Conservation (phyloP, 2,329 filamentous ascomycete species). For the Venturiaceae sp. region DNA sequence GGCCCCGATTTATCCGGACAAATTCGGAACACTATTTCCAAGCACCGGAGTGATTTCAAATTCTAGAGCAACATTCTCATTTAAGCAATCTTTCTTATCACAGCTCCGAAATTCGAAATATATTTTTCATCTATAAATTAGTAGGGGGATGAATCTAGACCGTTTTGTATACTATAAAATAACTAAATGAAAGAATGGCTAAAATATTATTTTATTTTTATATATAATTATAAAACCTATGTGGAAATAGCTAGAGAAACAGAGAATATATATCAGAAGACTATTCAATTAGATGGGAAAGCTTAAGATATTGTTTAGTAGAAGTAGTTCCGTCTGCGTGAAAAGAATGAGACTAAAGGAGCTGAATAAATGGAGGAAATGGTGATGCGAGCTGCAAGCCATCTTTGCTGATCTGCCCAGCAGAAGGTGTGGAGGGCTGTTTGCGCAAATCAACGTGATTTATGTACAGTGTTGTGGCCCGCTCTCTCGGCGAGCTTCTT, state of each 20-base stretch:
- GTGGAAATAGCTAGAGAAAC: not conserved
- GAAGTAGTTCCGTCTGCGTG: not conserved
- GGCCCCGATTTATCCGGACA: not conserved
- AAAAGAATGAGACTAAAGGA: too few relatives aligned
- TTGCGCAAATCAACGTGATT: not conserved
- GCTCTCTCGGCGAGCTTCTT: too few relatives aligned
- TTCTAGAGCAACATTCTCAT: not conserved
- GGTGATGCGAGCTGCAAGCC: too few relatives aligned
- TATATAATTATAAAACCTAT: not conserved
- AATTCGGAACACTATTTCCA: not conserved
- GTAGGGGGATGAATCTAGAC: not conserved
- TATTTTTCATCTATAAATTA: not conserved
- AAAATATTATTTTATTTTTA: not conserved
- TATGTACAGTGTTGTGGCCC: too few relatives aligned
- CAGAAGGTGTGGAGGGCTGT: too few relatives aligned
- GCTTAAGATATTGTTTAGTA: not conserved
- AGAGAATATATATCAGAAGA: not conserved
- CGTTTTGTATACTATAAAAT: not conserved
- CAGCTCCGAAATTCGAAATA: not conserved
- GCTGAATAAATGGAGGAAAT: too few relatives aligned
- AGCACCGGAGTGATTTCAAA: not conserved
- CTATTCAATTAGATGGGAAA: not conserved
- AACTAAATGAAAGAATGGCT: not conserved
- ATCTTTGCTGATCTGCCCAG: too few relatives aligned
- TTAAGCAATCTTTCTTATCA: not conserved